These are phyloP conservation scores for Brasenia schreberi DNA, from an alignment of 164 flowering plant genomes.

Conservation along the genomic window DNA sequence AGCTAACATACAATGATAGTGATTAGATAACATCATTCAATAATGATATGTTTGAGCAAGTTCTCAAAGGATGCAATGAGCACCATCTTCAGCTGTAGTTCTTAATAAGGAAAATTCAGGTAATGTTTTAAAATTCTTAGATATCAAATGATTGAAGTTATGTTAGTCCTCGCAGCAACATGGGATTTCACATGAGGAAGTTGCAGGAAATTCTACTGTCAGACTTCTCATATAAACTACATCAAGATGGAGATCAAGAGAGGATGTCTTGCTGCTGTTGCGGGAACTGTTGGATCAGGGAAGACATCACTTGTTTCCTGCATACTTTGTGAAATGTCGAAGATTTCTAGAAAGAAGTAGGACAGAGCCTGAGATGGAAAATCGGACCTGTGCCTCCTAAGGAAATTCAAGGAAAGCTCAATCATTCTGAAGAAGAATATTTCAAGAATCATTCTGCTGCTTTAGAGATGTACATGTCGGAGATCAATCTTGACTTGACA, in stretches of 20 bases:
- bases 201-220: too few relatives aligned
- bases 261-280: conserved; percentile 77
- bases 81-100: too few relatives aligned
- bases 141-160: too few relatives aligned
- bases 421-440: conserved; percentile 62
- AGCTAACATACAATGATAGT: too few relatives aligned
- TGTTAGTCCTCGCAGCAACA: too few relatives aligned
- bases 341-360: conserved; percentile 68
- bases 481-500: conserved; percentile 69
- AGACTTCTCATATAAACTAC: background rate
- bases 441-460: conserved; percentile 71
- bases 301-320: conserved; percentile 83
- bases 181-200: too few relatives aligned
- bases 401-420: conserved; percentile 69
- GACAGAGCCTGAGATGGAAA: conserved; percentile 72
- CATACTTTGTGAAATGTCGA: conserved; percentile 91
- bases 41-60: too few relatives aligned
- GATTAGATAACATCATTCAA: too few relatives aligned
- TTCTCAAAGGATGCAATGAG: too few relatives aligned
- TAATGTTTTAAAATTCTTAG: too few relatives aligned
- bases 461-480: conserved; percentile 59
- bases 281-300: conserved; percentile 95
- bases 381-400: conserved; percentile 58
- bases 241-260: conserved; percentile 51
- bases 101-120: too few relatives aligned